A percentile compares a stretch with the other conserved stretches of the same genome.
These are phyloP conservation scores for Russula virescens DNA, from an alignment of 768 basidiomycete species.

Conservation along the genomic window DNA sequence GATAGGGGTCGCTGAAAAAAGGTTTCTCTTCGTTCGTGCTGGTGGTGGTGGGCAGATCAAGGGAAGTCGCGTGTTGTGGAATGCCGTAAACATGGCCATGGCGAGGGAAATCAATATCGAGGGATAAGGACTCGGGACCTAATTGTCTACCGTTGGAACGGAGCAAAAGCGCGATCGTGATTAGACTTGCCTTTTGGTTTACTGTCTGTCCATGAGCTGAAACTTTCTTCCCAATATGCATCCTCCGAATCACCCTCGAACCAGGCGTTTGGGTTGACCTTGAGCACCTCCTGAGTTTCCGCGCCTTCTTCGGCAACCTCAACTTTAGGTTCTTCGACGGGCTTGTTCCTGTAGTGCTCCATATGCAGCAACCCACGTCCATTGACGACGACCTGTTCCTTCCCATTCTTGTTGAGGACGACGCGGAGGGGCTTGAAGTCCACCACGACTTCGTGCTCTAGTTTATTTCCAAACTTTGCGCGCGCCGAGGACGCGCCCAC, in stretches of 20 bases:
- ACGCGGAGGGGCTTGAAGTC: slow-evolving; percentile 72
- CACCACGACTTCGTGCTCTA: slow-evolving; percentile 61
- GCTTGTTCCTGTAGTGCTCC: slow-evolving; percentile 89
- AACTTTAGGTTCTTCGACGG: slow-evolving; percentile 41
- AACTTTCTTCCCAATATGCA: slow-evolving; percentile 86
- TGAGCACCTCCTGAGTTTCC: slow-evolving; percentile 47
- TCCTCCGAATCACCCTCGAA: slow-evolving; percentile 86
- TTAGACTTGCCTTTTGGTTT: slow-evolving; percentile 82
- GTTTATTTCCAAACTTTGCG: slow-evolving; percentile 59
- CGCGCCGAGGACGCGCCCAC: slow-evolving; percentile 58
- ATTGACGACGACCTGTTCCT: slow-evolving; percentile 84
- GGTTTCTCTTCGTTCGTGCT: slow-evolving; percentile 50
- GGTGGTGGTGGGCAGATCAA: slow-evolving; percentile 83
- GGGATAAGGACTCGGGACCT: slow-evolving; percentile 92
- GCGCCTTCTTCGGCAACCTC: slow-evolving; percentile 38
- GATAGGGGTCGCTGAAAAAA: slow-evolving; percentile 83
- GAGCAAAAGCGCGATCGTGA: neutral
- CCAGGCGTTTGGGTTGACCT: slow-evolving; percentile 58
- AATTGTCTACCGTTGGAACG: slow-evolving; percentile 5
- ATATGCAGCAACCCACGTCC: slow-evolving; percentile 88
- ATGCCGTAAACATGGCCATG: slow-evolving; percentile 93
- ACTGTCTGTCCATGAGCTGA: slow-evolving; percentile 79
- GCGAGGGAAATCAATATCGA: slow-evolving; percentile 91
- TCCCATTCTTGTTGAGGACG: slow-evolving; percentile 63
- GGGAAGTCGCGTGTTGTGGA: slow-evolving; percentile 88